Evolutionary conservation across 2,329 filamentous ascomycete genomes (phyloP), one percentile per base, ranked within the genome.

Genomic region (Colletotrichum sidae): DNA sequence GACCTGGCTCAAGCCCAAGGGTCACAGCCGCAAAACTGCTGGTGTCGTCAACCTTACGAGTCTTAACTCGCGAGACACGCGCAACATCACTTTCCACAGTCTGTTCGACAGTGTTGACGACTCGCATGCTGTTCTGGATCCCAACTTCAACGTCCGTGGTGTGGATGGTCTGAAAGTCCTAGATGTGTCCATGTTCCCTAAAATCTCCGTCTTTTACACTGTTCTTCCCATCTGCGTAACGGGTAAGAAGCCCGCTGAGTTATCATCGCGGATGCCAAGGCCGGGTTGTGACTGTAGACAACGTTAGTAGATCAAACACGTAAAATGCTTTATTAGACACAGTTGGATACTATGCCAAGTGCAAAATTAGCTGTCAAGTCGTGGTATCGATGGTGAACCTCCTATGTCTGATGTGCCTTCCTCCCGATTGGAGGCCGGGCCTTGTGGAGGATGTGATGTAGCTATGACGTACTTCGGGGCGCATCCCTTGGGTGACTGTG

Each of bases 1-100:
- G 75, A 74, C 75, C 2, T 79, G 74, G 74, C 72, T 76, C 8
- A 80, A 82, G 3, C 79, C 89, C 51, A 89, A 89, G 73, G 82
- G 83, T 0, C 81, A 81, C 61, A 78, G 76, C 35, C 76, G 79
- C 8, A 92, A 91, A 46, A 81, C 83, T 54, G 82, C 83, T 5
- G 90, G 90, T 13, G 87, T 82, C 1, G 88, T 92, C n/a, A 84
- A 78, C 3, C 81, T 92, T 3, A 80, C 79, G 17, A 90, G 87
- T 0, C 78, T 83, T 0, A 83, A 91, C 71, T 88, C 89, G 0
- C 82, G 83, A 2, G 89, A 91, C 60, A 83, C 84, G 12, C 90
- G 90, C 0, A 75, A 84, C 34, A 89, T 90, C 71, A 82, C 83
- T 72, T 88, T 89, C 77, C 85, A 85, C 70, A 86, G 82, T 71